Evolutionary conservation across 192 early-diverging fungal species (phyloP), one percentile per base, ranked within the genome.

Genomic region (Thoreauomyces humboldtii): DNA sequence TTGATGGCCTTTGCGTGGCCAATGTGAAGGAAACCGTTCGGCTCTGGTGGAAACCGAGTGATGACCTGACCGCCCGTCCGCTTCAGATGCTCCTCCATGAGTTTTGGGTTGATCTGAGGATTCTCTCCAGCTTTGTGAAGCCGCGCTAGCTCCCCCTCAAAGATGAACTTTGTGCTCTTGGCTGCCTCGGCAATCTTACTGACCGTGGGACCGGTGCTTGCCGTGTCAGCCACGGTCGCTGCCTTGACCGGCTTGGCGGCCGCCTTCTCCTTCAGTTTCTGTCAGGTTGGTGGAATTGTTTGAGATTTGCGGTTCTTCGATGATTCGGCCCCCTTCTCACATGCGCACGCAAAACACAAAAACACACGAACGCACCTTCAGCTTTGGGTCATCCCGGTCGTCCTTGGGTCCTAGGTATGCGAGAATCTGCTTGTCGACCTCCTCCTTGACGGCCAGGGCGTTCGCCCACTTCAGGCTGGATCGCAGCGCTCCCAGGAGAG

Each of bases 1-100:
- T 99, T 99, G 81, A 99, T 96, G 38, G 96, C 98, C 78, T 99
- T 99, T 61, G 95, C 94, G 71, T 99, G 98, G 52, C 98, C 96
- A 76, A 99, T 98, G 74, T 99, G 96, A 50, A 98, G 80, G 80
- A 87, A 96, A 24, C 98, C 96, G 73, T 99, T 98, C 54, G 98
- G 98, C 83, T 98, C 98, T 55, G 98, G 98, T 24, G 98, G 98
- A 81, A 99, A 99, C 36, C 98, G 94, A 14, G 98, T 99, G 17
- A 98, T 65, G 14, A 98, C 96, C 67, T 86, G 86, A 17, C 93
- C 92, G 38, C 88, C 88, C 0, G 98, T 98, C 5, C 87, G 86
- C 53, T 87, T 86, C 32, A 99, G 79, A 70, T 99, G 98, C 73
- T 88, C 85, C 28, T 81, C 81, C 86, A 92, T 96, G 51, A 98